Base-by-base conservation (phyloP, 1,284 basidiomycete species). In the Pseudozyma flocculosa region DNA sequence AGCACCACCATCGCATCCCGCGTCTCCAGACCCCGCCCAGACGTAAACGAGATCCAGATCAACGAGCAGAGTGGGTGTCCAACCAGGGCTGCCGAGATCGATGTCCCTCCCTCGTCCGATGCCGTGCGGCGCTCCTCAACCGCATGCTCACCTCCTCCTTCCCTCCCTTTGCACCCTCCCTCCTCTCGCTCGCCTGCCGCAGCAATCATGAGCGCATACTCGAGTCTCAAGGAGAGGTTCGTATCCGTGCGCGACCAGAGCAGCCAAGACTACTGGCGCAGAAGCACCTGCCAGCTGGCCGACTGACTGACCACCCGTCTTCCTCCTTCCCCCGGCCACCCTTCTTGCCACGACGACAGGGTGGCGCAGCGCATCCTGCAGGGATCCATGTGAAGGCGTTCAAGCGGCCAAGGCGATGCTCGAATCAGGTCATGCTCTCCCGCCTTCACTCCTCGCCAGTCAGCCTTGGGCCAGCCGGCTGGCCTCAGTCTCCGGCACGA, bases 11-110 rank as follows among this genome's bases (percentile, higher is more conserved):
- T 99, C 73, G 92, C 93, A 0, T 92, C 92, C 32, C 83, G 95
- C 54, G 95, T 98, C 43, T 94, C 90, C 66, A 82, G 93, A 66
- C 90, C 95, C 43, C 87, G 87, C 71, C 88, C 93, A 18, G 95
- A 98, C 79, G 88, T 79, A n/a, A 89, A 89, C 38, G 93, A 97
- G 73, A 95, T 98, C 65, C 89, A 95, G 61, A 95, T 98, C 84
- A 98, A 97, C 83, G 95, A 99, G 80, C 92, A 97, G 81, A 76
- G 76, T 77, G 60, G 3, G 3, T 39, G 44, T 24, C 8, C 17
- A n/a, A 37, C 15, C 24, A 8, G 48, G n/a, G 34, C 26, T 7
- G n/a, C 40, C 37, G 37, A 3, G n/a, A n/a, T n/a, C n/a, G n/a
- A n/a, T n/a, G n/a, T n/a, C n/a, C n/a, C n/a, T n/a, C n/a, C n/a